Conservation (phyloP, 345 rosid genomes). For the Xanthoceras sorbifolium region DNA sequence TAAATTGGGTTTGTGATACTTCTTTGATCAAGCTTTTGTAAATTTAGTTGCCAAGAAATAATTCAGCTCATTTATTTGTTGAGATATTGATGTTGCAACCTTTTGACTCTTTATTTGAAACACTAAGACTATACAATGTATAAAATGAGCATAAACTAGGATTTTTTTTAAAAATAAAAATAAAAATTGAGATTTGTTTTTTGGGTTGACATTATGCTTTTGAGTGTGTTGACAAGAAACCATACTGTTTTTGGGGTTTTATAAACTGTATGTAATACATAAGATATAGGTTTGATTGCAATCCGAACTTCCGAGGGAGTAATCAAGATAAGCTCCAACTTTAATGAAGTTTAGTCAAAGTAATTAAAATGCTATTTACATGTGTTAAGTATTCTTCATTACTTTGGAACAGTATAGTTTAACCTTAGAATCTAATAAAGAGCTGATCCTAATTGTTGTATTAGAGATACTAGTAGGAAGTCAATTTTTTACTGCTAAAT, state of each 20-base stretch:
- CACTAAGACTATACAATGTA: background rate
- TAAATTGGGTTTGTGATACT: conserved; percentile 1
- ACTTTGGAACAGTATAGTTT: background rate
- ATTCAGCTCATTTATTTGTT: too few relatives aligned
- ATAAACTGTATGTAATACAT: background rate
- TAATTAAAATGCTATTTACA: background rate
- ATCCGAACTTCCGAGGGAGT: background rate
- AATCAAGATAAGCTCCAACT: background rate
- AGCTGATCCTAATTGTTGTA: background rate
- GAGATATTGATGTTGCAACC: background rate
- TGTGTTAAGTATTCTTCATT: background rate
- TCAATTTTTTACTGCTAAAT: background rate
- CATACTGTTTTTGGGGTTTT: too few relatives aligned
- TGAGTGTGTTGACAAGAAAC: background rate
- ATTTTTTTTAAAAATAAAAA: too few relatives aligned
- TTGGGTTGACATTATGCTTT: background rate
- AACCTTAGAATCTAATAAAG: background rate
- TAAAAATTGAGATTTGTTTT: background rate
- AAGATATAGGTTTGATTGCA: background rate
- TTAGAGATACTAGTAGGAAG: background rate
- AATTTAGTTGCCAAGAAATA: background rate
- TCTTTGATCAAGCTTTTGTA: background rate
- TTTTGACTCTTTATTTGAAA: background rate
- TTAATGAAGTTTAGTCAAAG: background rate
- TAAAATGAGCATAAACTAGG: background rate